phyloP scores from a whole-genome alignment of 2,329 filamentous ascomycete genomes.

The Aspergillus eucalypticola region DNA sequence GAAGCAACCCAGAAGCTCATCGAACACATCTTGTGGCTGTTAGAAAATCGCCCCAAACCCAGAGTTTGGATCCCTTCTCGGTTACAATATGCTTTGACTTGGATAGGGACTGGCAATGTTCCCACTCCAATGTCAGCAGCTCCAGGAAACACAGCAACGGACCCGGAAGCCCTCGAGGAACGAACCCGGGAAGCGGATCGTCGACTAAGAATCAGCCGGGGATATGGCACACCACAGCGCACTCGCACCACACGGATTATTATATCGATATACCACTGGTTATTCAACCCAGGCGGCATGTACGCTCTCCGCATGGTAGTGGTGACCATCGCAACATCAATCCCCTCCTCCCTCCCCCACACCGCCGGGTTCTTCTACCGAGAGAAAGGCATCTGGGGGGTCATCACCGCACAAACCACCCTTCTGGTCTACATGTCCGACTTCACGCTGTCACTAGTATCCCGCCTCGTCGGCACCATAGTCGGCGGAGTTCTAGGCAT shows the following conservation, averaged over 20 bases:
- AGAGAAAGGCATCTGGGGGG: conserved; percentile 54
- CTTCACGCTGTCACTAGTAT: conserved; percentile 50
- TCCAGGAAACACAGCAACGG: conserved; percentile 19
- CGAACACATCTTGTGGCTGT: conserved; percentile 38
- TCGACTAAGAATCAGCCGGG: conserved; percentile 41
- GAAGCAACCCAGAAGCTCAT: conserved; percentile 30
- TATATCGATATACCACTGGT: conserved; percentile 41
- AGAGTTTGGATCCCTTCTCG: conserved; percentile 49
- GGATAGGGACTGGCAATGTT: conserved; percentile 36
- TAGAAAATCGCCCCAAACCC: conserved; percentile 35
- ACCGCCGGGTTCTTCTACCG: conserved; percentile 54
- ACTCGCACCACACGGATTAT: conserved; percentile 29
- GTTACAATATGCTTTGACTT: conserved; percentile 42
- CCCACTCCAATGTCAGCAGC: conserved; percentile 21
- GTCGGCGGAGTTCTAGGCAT: conserved; percentile 52
- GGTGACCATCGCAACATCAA: conserved; percentile 47
- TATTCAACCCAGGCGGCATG: conserved; percentile 39
- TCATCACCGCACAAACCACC: conserved; percentile 54
- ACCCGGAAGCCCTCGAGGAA: conserved; percentile 32
- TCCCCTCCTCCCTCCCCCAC: conserved; percentile 46
- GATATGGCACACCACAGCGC: conserved; percentile 29
- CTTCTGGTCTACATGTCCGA: conserved; percentile 55
- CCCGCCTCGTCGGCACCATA: conserved; percentile 47
- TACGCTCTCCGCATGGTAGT: conserved; percentile 52
- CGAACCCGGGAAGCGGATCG: not conserved